These are phyloP conservation scores for Candida tropicalis DNA, from an alignment of 1,139 yeast genomes.

Conservation along the genomic window DNA sequence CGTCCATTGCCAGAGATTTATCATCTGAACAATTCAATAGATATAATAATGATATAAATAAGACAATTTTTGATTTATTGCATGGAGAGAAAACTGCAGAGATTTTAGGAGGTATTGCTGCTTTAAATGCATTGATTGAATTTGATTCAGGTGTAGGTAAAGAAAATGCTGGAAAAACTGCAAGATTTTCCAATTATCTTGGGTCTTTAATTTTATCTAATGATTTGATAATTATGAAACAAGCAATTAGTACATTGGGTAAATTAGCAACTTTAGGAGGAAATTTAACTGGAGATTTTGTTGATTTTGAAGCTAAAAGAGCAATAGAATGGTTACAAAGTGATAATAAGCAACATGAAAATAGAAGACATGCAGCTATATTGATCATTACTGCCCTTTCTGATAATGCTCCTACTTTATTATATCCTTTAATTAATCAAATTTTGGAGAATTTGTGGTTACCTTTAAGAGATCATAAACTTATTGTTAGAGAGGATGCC, in stretches of 20 bases:
- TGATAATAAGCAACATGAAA: conserved; percentile 74
- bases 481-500: conserved; percentile 77
- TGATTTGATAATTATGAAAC: conserved; percentile 81
- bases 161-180: conserved; percentile 85
- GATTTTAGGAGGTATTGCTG: conserved; percentile 87
- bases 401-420: conserved; percentile 80
- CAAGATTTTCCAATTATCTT: conserved; percentile 86
- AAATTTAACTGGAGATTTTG: conserved; percentile 86
- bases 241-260: conserved; percentile 86
- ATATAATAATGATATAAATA: conserved; percentile 84
- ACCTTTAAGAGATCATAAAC: conserved; percentile 78
- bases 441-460: conserved; percentile 85
- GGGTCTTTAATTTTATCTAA: conserved; percentile 79
- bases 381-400: conserved; percentile 83
- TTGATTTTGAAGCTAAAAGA: conserved; percentile 86
- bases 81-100: conserved; percentile 74
- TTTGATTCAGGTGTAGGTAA: conserved; percentile 67
- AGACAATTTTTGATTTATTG: conserved; percentile 81
- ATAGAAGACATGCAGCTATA: conserved; percentile 88
- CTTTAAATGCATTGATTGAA: conserved; percentile 83
- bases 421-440: conserved; percentile 77
- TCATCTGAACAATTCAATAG: conserved; percentile 79
- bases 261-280: conserved; percentile 89
- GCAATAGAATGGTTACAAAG: conserved; percentile 90
- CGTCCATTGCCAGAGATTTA: conserved; percentile 71